Conservation (phyloP, 345 rosid genomes). For the Eucalyptus cloeziana region DNA sequence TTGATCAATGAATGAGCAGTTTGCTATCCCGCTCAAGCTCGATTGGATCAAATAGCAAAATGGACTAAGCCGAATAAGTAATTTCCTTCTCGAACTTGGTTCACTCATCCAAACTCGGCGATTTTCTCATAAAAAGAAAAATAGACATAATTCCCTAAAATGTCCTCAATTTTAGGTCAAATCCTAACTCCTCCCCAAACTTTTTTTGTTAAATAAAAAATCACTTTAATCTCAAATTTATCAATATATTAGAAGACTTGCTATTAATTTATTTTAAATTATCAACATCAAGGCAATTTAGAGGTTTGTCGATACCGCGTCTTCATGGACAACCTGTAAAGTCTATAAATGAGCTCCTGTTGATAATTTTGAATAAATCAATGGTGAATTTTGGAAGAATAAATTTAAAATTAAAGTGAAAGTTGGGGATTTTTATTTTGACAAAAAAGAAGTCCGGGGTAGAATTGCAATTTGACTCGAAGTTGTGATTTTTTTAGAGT, state of each 20-base stretch:
- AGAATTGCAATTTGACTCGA: not conserved
- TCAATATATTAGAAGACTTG: fast-evolving
- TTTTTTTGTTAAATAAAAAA: not conserved
- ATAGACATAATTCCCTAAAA: not conserved
- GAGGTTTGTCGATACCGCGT: fast-evolving
- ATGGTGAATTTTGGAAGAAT: not conserved
- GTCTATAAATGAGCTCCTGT: not conserved
- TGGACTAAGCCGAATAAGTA: not conserved
- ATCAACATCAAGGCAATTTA: not conserved
- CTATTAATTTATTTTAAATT: not conserved
- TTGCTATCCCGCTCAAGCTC: not conserved
- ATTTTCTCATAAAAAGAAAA: not conserved
- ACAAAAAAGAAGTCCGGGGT: not conserved
- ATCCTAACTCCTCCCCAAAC: fast-evolving
- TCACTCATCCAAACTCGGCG: fast-evolving
- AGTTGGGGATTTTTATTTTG: not conserved
- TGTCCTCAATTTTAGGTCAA: not conserved
- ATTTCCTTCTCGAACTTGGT: not conserved
- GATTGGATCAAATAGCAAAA: not conserved
- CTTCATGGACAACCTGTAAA: not conserved
- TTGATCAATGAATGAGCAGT: not conserved
- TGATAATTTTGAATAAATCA: not conserved
- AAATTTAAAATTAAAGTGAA: not conserved
- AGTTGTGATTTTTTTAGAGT: not conserved
- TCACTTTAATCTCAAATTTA: not conserved